Percentiles rank a stretch among this genome's conserved stretches.
Conservation (phyloP, 257 asterid genomes). For the Solanum boliviense region DNA sequence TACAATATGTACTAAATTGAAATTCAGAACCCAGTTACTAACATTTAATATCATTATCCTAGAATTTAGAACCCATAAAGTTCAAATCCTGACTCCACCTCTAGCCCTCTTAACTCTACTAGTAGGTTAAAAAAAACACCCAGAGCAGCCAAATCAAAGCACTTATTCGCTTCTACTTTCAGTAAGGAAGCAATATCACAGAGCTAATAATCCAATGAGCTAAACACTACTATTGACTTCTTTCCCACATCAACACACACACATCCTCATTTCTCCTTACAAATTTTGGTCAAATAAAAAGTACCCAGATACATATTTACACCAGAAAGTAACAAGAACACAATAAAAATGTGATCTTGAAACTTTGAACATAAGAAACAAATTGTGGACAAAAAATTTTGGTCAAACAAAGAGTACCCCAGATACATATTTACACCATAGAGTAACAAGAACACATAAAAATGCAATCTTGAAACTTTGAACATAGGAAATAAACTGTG, state of each 20-base stretch:
- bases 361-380: neutral
- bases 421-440: neutral
- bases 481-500: slow-evolving; percentile 1
- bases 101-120: neutral
- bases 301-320: neutral
- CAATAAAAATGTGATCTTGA: slow-evolving; percentile 11
- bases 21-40: neutral
- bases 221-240: neutral
- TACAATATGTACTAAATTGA: neutral
- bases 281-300: neutral
- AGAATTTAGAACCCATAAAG: neutral
- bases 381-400: neutral
- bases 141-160: neutral
- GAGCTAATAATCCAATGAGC: neutral
- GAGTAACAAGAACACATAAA: slow-evolving; percentile 3
- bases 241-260: neutral
- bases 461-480: slow-evolving; percentile 4
- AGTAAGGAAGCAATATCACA: neutral
- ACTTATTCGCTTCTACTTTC: neutral
- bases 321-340: neutral
- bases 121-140: neutral
- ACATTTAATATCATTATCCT: neutral
- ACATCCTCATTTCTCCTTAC: neutral
- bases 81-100: neutral
- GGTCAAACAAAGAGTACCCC: neutral